Conservation (phyloP, 192 early-diverging fungal species). For the Bifiguratus adelaidae region DNA sequence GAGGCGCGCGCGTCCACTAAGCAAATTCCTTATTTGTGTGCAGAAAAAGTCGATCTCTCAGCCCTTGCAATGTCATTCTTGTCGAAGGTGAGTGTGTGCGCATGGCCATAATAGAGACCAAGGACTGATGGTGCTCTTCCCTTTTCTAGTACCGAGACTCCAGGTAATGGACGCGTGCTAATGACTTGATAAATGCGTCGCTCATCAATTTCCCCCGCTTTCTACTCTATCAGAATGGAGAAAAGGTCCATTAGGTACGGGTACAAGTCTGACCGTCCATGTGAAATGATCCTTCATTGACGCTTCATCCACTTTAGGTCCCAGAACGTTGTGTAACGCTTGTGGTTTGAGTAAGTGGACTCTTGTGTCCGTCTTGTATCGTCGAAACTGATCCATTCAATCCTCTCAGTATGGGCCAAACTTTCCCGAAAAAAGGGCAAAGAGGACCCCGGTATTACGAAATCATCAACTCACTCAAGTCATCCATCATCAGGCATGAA, state of each 20-base stretch:
- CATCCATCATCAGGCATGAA: too few relatives aligned
- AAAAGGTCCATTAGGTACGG: slow-evolving; percentile 8
- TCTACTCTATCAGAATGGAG: too few relatives aligned
- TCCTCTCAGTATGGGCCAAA: too few relatives aligned
- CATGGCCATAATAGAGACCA: not conserved
- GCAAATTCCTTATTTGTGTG: not conserved
- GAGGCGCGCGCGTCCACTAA: slow-evolving; percentile 1
- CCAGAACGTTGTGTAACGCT: slow-evolving; percentile 9
- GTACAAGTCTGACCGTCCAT: not conserved
- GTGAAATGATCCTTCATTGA: not conserved
- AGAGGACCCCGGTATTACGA: too few relatives aligned
- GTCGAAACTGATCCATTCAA: too few relatives aligned
- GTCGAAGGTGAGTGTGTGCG: slow-evolving; percentile 1
- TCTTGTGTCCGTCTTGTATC: too few relatives aligned
- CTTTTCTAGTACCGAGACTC: slow-evolving; percentile 4
- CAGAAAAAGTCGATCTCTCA: not conserved
- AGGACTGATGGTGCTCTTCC: not conserved
- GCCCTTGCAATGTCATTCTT: slow-evolving; percentile 5
- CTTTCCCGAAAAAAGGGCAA: too few relatives aligned
- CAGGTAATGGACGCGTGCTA: too few relatives aligned
- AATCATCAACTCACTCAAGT: too few relatives aligned
- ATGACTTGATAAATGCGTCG: too few relatives aligned
- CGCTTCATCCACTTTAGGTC: not conserved
- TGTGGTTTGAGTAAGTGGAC: slow-evolving; percentile 7
- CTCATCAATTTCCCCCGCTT: too few relatives aligned